These are phyloP conservation scores for Fusarium sp. DNA, from an alignment of 2,329 filamentous ascomycete genomes.

Conservation along the genomic window DNA sequence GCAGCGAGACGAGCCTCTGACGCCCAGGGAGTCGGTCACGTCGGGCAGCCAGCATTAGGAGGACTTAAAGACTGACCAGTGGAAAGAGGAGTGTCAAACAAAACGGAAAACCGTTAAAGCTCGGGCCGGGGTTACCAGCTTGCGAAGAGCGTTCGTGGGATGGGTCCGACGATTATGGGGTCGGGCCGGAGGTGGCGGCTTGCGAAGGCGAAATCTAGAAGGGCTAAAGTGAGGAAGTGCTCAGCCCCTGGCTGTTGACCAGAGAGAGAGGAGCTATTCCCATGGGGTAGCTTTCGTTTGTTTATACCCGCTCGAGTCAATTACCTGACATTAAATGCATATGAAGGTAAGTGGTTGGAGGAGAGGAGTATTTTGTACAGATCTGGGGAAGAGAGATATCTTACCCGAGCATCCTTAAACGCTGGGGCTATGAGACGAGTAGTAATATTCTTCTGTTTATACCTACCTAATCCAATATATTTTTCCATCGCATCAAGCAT, in stretches of 20 bases:
- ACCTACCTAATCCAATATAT: constrained; percentile 8
- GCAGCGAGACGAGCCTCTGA: constrained; percentile 44
- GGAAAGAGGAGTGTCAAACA: constrained; percentile 1
- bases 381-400: constrained; percentile 12
- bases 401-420: constrained; percentile 1
- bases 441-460: constrained; percentile 3
- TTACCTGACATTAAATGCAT: constrained; percentile 20
- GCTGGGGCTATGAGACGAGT: neutral
- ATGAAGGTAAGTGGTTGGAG: constrained; percentile 3
- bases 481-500: neutral
- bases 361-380: neutral
- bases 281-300: constrained; percentile 26
- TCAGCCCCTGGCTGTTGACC: neutral
- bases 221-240: constrained; percentile 10
- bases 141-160: constrained; percentile 7
- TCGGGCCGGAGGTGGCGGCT: constrained; percentile 25
- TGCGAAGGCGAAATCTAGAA: constrained; percentile 22
- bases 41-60: constrained; percentile 36
- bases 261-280: constrained; percentile 21
- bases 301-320: constrained; percentile 37
- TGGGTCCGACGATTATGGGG: constrained; percentile 19
- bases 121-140: constrained; percentile 18
- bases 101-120: neutral
- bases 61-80: constrained; percentile 10
- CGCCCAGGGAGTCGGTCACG: constrained; percentile 44